Base-by-base conservation (phyloP, 345 rosid genomes). In the Lepidium didymum region DNA sequence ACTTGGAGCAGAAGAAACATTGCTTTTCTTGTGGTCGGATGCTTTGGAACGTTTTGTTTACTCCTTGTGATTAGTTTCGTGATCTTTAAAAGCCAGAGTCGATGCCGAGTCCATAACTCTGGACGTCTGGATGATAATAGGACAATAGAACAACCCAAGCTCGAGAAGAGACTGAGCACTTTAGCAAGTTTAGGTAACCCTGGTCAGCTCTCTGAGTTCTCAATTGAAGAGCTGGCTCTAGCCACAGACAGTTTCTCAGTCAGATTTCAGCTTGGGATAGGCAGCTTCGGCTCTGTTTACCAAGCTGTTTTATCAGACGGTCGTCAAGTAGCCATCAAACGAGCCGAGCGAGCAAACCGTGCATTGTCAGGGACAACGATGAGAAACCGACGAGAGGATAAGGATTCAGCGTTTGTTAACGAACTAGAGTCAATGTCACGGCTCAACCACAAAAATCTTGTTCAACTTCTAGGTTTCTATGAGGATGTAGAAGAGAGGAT, bases 271-370 rank as follows among this genome's bases (percentile, higher is more conserved):
- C 76, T 92, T 0, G 96, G 98, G 34, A 57, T 78, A 0, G 98
- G 98, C 4, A 86, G 98, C 54, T 92, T 89, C 13, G 96, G 98
- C 6, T 81, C 85, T 0, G 96, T 92, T 50, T 92, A 89, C 67
- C 74, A 36, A 0, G 94, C 78, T 2, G 67, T 62, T 23, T 54
- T 92, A 36, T 79, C 72, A 2, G 98, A 84, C 6, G 94, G 88
- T 3, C 86, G 83, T 21, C 80, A 83, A 15, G 85, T 92, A 3
- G 98, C 98, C 0, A 74, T 92, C 69, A 92, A 92, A 70, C 71
- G 96, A 51, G 98, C 96, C 1, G 94, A 86, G 56, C 33, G 3
- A 13, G 78, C 74, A 11, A 70, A 57, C 46, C 46, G 64, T 10
- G 3, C 68, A 3, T 71, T 72, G 0, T 60, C 59, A 7, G 80